Base-by-base conservation (phyloP, 2,329 filamentous ascomycete species). In the Diaporthe nobilis region DNA sequence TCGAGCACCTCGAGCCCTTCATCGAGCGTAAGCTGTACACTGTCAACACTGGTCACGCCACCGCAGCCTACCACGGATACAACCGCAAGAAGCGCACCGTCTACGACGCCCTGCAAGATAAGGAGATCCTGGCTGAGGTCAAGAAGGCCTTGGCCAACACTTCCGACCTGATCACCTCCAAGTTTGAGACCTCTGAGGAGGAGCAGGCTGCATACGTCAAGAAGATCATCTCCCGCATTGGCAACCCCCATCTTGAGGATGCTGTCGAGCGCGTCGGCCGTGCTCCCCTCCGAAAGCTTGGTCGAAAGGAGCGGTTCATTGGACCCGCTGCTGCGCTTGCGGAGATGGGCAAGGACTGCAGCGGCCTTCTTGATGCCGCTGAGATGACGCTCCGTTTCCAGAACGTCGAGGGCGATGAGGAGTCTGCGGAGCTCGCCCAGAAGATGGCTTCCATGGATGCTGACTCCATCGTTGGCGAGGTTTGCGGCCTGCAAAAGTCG, bases 21-120 rank as follows among this genome's bases (percentile, higher is more conserved):
- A 98, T 99, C 82, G 97, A 99, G 92, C 96, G 97, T 85, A 99
- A 99, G 91, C 93, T 99, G 79, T 99, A 96, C 90, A 99, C 97
- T 31, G 96, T 99, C 90, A 99, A 99, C 91, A 99, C 97, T 31
- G 94, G 95, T 74, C 97, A 99, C 84, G 97, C 97, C 76, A 98
- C 96, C 10, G 96, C 96, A 28, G 96, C 97, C 76, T 98, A 98
- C 90, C 96, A 97, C 85, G 96, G 96, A 73, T 94, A 98, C 90
- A 90, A 95, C 87, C 91, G 92, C 79, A 92, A 94, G 82, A 96
- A 97, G 90, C 89, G 91, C 82, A 97, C 94, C 77, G 95, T 99
- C 79, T 95, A 97, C 83, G 96, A 98, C 81, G 94, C 96, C 12
- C 90, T 98, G 78, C 91, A 92, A 77, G 95, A 98, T 83, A 88